Percentiles rank a stretch among this genome's conserved stretches.
Conservation (phyloP, 768 basidiomycete genomes). For the Porpolomopsis calyptriformis region DNA sequence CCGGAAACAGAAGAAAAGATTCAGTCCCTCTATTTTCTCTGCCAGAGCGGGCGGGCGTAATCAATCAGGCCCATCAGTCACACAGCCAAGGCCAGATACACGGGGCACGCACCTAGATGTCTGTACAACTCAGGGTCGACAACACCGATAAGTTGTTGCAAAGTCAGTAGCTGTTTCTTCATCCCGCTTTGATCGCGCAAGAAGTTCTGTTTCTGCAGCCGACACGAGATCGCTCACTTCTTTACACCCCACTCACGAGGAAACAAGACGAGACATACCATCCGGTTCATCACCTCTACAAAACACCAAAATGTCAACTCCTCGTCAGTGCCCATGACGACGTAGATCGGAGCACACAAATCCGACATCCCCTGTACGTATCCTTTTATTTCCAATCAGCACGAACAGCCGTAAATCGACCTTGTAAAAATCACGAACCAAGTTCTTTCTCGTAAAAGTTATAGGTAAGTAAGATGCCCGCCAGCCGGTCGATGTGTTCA, state of each 20-base stretch:
- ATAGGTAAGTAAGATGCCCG: slow-evolving; percentile 79
- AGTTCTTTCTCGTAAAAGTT: slow-evolving; percentile 83
- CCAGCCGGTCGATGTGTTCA: slow-evolving; percentile 84
- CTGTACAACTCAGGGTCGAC: slow-evolving; percentile 96
- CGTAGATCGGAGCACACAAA: slow-evolving; percentile 85
- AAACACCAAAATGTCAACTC: slow-evolving; percentile 95
- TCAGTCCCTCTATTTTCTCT: slow-evolving; percentile 85
- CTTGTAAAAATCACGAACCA: slow-evolving; percentile 38
- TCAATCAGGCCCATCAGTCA: too few species aligned
- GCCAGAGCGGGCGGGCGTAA: background rate
- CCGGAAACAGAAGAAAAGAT: slow-evolving; percentile 98
- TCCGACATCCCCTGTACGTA: slow-evolving; percentile 99
- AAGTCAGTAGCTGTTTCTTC: slow-evolving; percentile 82
- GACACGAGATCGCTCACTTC: slow-evolving; percentile 1
- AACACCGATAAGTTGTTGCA: slow-evolving; percentile 82
- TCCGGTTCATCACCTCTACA: slow-evolving; percentile 87
- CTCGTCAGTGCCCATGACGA: slow-evolving; percentile 83
- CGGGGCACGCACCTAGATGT: slow-evolving; percentile 72
- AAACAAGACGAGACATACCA: slow-evolving; percentile 44
- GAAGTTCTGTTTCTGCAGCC: slow-evolving; percentile 80
- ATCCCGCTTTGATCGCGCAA: slow-evolving; percentile 94
- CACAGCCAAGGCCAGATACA: background rate
- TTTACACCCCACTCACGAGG: background rate
- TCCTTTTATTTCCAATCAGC: slow-evolving; percentile 32
- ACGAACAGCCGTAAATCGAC: slow-evolving; percentile 1